These are phyloP conservation scores for Teunomyces cretensis DNA, from an alignment of 805 yeast genomes.

Conservation along the genomic window DNA sequence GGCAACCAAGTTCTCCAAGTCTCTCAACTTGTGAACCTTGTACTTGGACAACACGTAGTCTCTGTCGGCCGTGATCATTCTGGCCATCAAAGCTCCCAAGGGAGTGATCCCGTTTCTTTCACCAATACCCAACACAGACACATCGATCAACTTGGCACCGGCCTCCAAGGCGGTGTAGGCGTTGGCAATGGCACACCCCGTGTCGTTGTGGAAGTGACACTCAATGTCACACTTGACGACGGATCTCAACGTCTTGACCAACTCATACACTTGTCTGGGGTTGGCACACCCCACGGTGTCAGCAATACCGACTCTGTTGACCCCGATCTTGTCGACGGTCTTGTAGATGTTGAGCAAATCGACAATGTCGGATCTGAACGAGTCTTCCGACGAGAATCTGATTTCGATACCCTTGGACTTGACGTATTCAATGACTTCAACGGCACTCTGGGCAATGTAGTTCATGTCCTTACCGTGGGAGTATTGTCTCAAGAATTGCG, in stretches of 20 bases:
- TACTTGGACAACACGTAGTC: constrained; percentile 59
- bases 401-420: constrained; percentile 60
- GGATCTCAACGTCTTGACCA: constrained; percentile 55
- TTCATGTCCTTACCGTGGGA: constrained; percentile 64
- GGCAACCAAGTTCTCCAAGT: constrained; percentile 57
- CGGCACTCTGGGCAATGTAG: constrained; percentile 54
- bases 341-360: constrained; percentile 58
- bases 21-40: constrained; percentile 55
- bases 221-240: constrained; percentile 61
- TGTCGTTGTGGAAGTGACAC: constrained; percentile 63
- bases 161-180: constrained; percentile 65
- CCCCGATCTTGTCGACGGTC: constrained; percentile 63
- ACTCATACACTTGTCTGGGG: constrained; percentile 62
- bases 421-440: constrained; percentile 60
- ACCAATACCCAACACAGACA: constrained; percentile 60
- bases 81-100: constrained; percentile 60
- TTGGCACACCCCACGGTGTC: constrained; percentile 66
- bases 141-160: constrained; percentile 59
- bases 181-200: constrained; percentile 64
- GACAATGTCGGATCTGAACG: constrained; percentile 60
- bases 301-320: constrained; percentile 62
- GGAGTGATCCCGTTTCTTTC: constrained; percentile 66
- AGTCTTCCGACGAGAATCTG: constrained; percentile 59
- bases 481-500: constrained; percentile 55
- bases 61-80: constrained; percentile 63